Conservation (phyloP, 371 early-diverging fungal genomes). For the Syncephalastrum sp. region DNA sequence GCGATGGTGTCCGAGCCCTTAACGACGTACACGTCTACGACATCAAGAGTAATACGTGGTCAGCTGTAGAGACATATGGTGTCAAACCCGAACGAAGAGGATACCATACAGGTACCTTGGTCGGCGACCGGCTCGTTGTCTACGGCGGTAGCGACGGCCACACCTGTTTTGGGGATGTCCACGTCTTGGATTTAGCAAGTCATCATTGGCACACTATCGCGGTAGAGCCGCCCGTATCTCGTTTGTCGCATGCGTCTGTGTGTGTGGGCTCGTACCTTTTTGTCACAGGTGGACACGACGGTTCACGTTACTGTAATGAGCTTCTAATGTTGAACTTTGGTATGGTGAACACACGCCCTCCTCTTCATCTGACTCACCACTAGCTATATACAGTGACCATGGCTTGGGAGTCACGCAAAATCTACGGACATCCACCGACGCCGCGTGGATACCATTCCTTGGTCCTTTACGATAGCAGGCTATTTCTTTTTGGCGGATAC, state of each 20-base stretch:
- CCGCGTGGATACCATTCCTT: conserved; percentile 87
- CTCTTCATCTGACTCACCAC: not conserved
- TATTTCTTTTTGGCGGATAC: conserved; percentile 85
- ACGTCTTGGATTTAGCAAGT: conserved; percentile 67
- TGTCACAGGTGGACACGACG: conserved; percentile 87
- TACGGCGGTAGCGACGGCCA: conserved; percentile 90
- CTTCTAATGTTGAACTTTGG: conserved; percentile 79
- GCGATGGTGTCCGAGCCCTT: conserved; percentile 76
- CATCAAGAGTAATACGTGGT: conserved; percentile 47
- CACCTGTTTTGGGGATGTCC: conserved; percentile 81
- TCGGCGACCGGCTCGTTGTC: conserved; percentile 77
- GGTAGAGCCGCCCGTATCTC: conserved; percentile 58
- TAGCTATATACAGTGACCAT: conserved; percentile 59
- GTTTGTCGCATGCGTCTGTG: conserved; percentile 80
- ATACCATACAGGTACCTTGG: conserved; percentile 82
- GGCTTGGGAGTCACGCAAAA: conserved; percentile 76
- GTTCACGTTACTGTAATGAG: conserved; percentile 72
- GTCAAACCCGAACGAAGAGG: conserved; percentile 72
- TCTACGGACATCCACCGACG: conserved; percentile 69
- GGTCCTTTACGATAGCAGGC: conserved; percentile 73
- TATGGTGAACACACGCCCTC: conserved; percentile 17
- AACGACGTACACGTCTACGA: conserved; percentile 65
- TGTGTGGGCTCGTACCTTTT: conserved; percentile 86
- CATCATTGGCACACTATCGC: conserved; percentile 55
- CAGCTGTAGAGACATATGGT: conserved; percentile 56